These are phyloP conservation scores for Azolla pinnata DNA, from an alignment of 75 land plant genomes.

Conservation along the genomic window DNA sequence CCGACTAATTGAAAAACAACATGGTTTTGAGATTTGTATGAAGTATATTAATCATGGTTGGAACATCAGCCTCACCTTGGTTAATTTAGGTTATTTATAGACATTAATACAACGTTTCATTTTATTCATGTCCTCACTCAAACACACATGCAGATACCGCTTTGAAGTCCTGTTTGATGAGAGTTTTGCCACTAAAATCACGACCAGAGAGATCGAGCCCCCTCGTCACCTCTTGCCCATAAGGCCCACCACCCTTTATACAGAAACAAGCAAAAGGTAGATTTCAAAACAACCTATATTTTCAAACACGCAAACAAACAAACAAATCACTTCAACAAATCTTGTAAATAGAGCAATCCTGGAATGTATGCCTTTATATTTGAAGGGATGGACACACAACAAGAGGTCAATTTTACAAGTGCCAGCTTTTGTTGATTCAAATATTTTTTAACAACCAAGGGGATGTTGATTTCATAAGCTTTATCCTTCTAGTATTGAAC, in stretches of 20 bases:
- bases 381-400: not conserved
- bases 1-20: too few relatives aligned
- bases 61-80: too few relatives aligned
- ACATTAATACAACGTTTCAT: too few relatives aligned
- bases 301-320: too few relatives aligned
- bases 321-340: not conserved
- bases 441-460: not conserved
- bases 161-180: constrained; percentile 91
- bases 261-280: too few relatives aligned
- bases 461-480: too few relatives aligned
- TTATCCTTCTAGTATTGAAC: too few relatives aligned
- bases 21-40: too few relatives aligned
- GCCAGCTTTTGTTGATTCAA: not conserved
- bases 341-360: not conserved
- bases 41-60: too few relatives aligned
- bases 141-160: constrained; percentile 52
- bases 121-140: too few relatives aligned
- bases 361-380: not conserved
- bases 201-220: constrained; percentile 84
- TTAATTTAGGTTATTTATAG: too few relatives aligned
- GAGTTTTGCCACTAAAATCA: constrained; percentile 80
- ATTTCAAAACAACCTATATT: too few relatives aligned
- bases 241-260: constrained; percentile 86
- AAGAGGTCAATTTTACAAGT: not conserved
- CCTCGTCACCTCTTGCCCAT: constrained; percentile 77